Evolutionary conservation across 2,329 filamentous ascomycete species (phyloP), one percentile per base, ranked within the genome.

Genomic region (Clarireedia homoeocarpa): DNA sequence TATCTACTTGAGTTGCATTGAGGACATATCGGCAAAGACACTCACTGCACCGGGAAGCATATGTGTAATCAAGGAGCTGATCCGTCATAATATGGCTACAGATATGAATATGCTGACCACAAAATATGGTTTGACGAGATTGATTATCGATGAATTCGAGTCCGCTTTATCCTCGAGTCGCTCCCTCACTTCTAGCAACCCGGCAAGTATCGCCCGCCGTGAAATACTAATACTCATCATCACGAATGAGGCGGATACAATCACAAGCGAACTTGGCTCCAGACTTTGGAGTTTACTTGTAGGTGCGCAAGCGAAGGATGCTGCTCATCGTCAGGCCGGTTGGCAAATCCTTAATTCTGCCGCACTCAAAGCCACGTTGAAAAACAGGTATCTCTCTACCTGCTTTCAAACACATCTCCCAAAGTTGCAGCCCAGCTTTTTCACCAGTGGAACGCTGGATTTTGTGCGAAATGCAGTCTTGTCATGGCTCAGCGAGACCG

Each of bases 241-340:
- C 36, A 71, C 74, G 36, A 73, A 82, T 51, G 79, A 82, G n/a
- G 78, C 86, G 1, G 73, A 77, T 7, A 79, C 81, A 0, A 79
- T 95, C 48, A 78, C 81, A 0, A 66, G 75, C 2, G 79, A 85
- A 1, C 74, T 88, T 4, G 84, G 85, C 15, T 73, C 75, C 44
- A 75, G 74, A 12, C 76, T 95, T 1, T 95, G 89, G 89, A 76
- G 85, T 56, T 74, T 85, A 40, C 75, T 94, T 26, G 82, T 95
- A 48, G 87, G 89, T 12, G 74, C 78, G 4, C 72, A 76, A 40
- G 82, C 84, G 3, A 72, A 83, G 4, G 81, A 79, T 24, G 72
- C 77, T 3, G 76, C 80, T 7, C 83, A 88, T 58, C 78, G 88
- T 54, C 78, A 81, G 58, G 73, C 77, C 14, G 86, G 84, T 0